These are phyloP conservation scores for Serendipita sp. DNA, from an alignment of 1,284 basidiomycete genomes.

Conservation along the genomic window DNA sequence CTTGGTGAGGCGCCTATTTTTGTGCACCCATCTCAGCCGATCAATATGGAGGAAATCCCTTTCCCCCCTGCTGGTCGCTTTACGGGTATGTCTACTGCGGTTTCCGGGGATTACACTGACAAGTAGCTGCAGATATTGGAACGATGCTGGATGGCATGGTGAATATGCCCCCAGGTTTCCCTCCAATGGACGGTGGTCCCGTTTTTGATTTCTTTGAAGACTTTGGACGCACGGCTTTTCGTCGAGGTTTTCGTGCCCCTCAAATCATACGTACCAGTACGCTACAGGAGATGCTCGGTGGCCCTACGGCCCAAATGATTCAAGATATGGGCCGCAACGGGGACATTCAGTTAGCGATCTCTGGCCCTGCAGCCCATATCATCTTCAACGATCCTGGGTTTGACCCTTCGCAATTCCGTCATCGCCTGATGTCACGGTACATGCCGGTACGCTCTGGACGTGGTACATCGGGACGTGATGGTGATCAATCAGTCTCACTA, in stretches of 20 bases:
- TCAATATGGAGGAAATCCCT: background rate
- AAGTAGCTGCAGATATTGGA: background rate
- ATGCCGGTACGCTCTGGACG: background rate
- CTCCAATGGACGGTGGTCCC: background rate
- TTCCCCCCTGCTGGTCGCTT: background rate
- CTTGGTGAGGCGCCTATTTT: background rate
- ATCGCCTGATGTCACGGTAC: background rate
- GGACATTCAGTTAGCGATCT: background rate
- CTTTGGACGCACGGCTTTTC: background rate
- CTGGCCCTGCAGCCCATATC: background rate
- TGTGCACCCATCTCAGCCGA: constrained; percentile 2
- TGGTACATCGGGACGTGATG: constrained; percentile 6
- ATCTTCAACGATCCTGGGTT: background rate
- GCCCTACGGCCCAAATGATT: background rate
- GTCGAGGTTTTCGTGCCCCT: background rate
- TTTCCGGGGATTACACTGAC: background rate
- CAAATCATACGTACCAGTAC: constrained; percentile 1
- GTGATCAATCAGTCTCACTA: constrained; percentile 38
- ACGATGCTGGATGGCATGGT: background rate
- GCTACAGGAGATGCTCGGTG: background rate
- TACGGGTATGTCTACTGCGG: background rate
- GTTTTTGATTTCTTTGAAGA: background rate
- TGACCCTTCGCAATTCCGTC: background rate
- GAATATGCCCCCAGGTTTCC: background rate
- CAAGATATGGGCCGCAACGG: constrained; percentile 1